Conservation (phyloP, 2,329 filamentous ascomycete species). For the Gaeumannomyces sp. region DNA sequence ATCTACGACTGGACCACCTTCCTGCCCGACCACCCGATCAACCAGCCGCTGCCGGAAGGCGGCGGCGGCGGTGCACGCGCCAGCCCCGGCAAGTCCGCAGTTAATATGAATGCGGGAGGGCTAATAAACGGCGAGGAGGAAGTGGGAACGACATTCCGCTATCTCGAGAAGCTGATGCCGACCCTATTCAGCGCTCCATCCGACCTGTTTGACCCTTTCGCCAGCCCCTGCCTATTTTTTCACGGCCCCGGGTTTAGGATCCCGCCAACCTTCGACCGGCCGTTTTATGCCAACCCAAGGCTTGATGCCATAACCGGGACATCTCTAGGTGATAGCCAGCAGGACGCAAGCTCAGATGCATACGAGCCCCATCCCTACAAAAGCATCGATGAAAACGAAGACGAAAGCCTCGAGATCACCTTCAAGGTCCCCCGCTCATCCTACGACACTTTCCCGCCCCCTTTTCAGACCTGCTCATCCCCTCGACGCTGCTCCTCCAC, state of each 20-base stretch:
- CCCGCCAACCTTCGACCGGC: conserved; percentile 34
- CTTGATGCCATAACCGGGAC: conserved; percentile 13
- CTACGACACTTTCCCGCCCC: conserved; percentile 42
- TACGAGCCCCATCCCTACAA: not conserved
- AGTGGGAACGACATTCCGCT: conserved; percentile 28
- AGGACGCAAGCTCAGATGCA: not conserved
- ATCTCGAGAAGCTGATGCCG: conserved; percentile 26
- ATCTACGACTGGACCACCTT: conserved; percentile 61
- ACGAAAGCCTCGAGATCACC: conserved; percentile 10
- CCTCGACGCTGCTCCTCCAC: conserved; percentile 42
- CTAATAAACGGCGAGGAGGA: conserved; percentile 22
- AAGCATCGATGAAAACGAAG: conserved; percentile 7
- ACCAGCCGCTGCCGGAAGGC: conserved; percentile 20
- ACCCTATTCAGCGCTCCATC: conserved; percentile 42
- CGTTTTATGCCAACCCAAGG: not conserved
- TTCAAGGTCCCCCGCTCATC: conserved; percentile 32
- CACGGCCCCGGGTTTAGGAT: conserved; percentile 42
- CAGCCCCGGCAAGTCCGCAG: too few relatives aligned
- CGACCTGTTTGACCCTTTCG: conserved; percentile 54
- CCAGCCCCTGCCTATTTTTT: conserved; percentile 53
- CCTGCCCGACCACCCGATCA: conserved; percentile 44
- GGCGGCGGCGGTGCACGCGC: not conserved
- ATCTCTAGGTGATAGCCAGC: conserved; percentile 7
- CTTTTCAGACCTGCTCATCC: conserved; percentile 41
- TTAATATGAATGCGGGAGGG: conserved; percentile 8